phyloP scores from a whole-genome alignment of 2,329 filamentous ascomycete genomes.

The Coleophoma crateriformis region DNA sequence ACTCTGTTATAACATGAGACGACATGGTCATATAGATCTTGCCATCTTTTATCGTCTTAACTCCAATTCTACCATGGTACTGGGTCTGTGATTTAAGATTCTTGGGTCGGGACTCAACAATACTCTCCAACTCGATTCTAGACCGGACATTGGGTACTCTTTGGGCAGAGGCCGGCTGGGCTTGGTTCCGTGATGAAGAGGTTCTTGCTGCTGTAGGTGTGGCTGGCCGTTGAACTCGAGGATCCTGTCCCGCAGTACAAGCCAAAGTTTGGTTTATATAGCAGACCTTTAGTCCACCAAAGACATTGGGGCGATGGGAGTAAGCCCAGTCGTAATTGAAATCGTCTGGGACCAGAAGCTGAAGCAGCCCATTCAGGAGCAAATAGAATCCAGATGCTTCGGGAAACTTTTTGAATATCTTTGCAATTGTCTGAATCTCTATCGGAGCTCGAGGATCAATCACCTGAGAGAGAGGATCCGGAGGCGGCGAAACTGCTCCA shows the following conservation, averaged over 20 bases:
- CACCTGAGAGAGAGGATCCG: not conserved
- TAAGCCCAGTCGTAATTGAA: constrained; percentile 2
- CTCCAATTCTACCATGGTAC: constrained; percentile 1
- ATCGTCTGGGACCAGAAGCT: not conserved
- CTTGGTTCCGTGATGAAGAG: not conserved
- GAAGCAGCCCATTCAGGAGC: constrained; percentile 1
- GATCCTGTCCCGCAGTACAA: not conserved
- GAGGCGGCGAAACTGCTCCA: not conserved
- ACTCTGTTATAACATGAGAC: constrained; percentile 1
- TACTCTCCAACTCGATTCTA: not conserved
- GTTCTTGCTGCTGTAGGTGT: not conserved
- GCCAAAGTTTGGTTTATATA: not conserved
- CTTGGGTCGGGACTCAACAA: not conserved
- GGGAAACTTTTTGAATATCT: not conserved
- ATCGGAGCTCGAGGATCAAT: constrained; percentile 1
- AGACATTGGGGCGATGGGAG: constrained; percentile 1
- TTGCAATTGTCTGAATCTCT: not conserved
- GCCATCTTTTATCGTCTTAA: not conserved
- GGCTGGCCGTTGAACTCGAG: too few species aligned
- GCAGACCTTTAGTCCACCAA: constrained; percentile 2
- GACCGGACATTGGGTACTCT: not conserved
- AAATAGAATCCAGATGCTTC: constrained; percentile 2
- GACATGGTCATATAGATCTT: constrained; percentile 1
- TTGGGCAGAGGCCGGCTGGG: not conserved
- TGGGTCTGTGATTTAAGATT: not conserved